Evolutionary conservation across 768 basidiomycete species (phyloP).

Genomic region (Mycena haematopus): DNA sequence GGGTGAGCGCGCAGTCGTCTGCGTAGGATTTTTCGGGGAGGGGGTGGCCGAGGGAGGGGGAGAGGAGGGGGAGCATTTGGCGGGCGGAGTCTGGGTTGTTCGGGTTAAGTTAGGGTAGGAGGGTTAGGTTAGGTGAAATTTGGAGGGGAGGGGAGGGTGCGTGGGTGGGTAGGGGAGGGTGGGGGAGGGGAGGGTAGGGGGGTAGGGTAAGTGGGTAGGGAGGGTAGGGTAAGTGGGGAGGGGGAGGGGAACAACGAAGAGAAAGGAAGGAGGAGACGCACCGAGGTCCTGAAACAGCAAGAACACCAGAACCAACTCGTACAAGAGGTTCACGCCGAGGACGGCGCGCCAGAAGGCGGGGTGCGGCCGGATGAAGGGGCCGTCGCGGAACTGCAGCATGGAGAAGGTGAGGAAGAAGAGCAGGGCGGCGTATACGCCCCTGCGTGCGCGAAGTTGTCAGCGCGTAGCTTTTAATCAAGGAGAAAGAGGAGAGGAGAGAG

Average conservation of each 20-base stretch:
- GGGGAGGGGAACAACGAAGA: no score
- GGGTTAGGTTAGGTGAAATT: no score
- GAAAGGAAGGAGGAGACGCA: slow-evolving; percentile 64
- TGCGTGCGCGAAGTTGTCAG: slow-evolving; percentile 40
- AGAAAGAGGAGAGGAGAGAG: not conserved
- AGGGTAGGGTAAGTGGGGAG: no score
- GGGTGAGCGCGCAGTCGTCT: slow-evolving; percentile 75
- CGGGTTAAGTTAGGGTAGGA: no score
- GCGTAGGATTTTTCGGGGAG: slow-evolving; percentile 88
- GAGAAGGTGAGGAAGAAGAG: slow-evolving; percentile 81
- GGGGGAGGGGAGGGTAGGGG: no score
- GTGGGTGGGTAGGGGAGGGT: no score
- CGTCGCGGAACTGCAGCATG: slow-evolving; percentile 89
- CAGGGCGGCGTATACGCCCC: slow-evolving; percentile 79
- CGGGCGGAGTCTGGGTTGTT: slow-evolving; percentile 73
- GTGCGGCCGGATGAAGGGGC: slow-evolving; percentile 87
- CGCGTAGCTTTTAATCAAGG: slow-evolving; percentile 8
- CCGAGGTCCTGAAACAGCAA: slow-evolving; percentile 69
- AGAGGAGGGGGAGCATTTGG: slow-evolving; percentile 65
- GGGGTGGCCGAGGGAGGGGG: slow-evolving; percentile 66
- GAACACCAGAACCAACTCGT: slow-evolving; percentile 84
- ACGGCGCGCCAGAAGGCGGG: slow-evolving; percentile 86
- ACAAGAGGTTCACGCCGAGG: slow-evolving; percentile 81
- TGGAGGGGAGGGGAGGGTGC: no score
- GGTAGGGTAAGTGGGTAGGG: no score